A percentile compares a stretch with the other conserved stretches of the same genome.
Evolutionary conservation across 2,329 filamentous ascomycete genomes (phyloP).

Genomic region (Aspergillus eucalypticola): DNA sequence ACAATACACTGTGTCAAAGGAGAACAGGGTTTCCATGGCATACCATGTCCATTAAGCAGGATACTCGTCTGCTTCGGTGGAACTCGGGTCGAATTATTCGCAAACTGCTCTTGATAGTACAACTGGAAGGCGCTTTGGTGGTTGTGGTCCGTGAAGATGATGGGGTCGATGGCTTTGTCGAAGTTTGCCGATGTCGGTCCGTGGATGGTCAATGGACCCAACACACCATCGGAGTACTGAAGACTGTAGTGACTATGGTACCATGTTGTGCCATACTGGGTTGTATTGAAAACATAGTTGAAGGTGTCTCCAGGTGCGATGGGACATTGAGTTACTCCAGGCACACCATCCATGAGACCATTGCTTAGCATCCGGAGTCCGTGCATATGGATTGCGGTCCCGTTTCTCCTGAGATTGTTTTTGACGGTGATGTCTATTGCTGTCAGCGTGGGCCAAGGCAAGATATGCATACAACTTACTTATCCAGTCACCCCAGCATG

Average conservation of each 20-base stretch:
- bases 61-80: constrained; percentile 5
- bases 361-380: constrained; percentile 2
- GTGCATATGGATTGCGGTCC: constrained; percentile 11
- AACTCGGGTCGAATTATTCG: not conserved
- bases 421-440: constrained; percentile 5
- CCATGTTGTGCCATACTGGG: constrained; percentile 11
- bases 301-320: constrained; percentile 6
- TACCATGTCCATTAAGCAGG: constrained; percentile 8
- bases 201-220: constrained; percentile 10
- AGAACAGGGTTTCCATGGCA: rapidly evolving
- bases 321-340: constrained; percentile 9
- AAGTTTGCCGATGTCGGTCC: constrained; percentile 9
- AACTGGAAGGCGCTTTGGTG: constrained; percentile 7
- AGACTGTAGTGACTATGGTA: constrained; percentile 15
- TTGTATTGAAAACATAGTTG: constrained; percentile 9
- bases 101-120: constrained; percentile 11
- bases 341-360: constrained; percentile 9
- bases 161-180: constrained; percentile 2
- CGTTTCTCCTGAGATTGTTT: constrained; percentile 6
- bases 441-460: not conserved
- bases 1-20: not conserved
- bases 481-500: constrained; percentile 9
- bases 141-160: constrained; percentile 8
- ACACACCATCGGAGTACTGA: constrained; percentile 9
- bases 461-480: not conserved